phyloP scores from a whole-genome alignment of 805 yeast species.

The Candida krabiensis region DNA sequence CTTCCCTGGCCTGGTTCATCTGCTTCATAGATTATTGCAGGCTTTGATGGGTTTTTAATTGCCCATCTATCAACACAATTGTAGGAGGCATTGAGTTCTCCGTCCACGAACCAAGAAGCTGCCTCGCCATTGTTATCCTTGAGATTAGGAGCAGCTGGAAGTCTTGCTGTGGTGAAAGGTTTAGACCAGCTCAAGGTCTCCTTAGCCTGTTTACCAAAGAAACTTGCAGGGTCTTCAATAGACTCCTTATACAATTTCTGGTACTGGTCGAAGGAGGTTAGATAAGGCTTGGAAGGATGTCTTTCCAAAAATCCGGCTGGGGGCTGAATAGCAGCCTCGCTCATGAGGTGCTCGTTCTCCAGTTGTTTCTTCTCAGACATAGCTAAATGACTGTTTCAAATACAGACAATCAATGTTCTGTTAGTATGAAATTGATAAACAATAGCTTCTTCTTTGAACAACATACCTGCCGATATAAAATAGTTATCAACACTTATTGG shows the following conservation, averaged over 20 bases:
- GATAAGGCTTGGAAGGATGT: conserved; percentile 47
- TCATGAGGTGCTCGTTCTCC: conserved; percentile 36
- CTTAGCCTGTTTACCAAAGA: conserved; percentile 55
- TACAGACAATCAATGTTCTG: not conserved
- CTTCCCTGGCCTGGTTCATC: conserved; percentile 70
- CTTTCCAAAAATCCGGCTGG: conserved; percentile 37
- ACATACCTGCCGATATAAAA: too few species aligned
- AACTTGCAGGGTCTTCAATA: conserved; percentile 51
- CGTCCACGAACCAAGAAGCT: conserved; percentile 76
- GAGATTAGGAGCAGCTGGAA: conserved; percentile 40
- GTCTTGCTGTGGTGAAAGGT: conserved; percentile 48
- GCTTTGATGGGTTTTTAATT: conserved; percentile 62
- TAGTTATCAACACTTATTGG: too few species aligned
- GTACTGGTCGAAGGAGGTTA: conserved; percentile 51
- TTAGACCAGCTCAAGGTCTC: conserved; percentile 52
- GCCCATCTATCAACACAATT: conserved; percentile 87
- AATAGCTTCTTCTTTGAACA: too few species aligned
- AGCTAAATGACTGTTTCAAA: not conserved
- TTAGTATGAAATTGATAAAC: too few species aligned
- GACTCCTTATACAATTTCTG: conserved; percentile 51
- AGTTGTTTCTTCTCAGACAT: conserved; percentile 24
- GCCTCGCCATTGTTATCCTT: conserved; percentile 51
- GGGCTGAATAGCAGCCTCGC: conserved; percentile 28
- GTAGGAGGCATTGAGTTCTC: conserved; percentile 76
- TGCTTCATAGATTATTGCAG: conserved; percentile 78